phyloP scores from a whole-genome alignment of 345 rosid genomes.

The Rhizophora apiculata region DNA sequence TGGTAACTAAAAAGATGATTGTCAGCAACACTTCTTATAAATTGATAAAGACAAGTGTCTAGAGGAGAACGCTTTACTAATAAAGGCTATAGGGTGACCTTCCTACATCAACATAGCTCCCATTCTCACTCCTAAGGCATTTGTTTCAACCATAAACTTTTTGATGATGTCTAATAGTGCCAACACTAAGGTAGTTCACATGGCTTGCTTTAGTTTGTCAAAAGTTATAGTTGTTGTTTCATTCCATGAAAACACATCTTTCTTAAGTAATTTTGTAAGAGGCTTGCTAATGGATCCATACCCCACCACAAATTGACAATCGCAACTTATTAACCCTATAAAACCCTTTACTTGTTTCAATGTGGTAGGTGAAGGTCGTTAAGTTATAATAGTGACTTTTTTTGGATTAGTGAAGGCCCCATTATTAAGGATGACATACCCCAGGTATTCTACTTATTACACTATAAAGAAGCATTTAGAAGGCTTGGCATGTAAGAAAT shows the following conservation, averaged over 20 bases:
- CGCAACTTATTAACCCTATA: not conserved
- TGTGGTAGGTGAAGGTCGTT: not conserved
- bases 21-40: not conserved
- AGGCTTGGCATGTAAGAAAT: not conserved
- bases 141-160: not conserved
- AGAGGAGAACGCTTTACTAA: not conserved
- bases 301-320: fast-evolving
- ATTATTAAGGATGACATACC: not conserved
- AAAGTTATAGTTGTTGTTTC: fast-evolving
- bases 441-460: not conserved
- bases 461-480: not conserved
- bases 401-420: not conserved
- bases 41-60: not conserved
- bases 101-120: not conserved
- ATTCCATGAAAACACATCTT: no score
- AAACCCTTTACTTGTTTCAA: not conserved
- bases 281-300: not conserved
- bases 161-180: not conserved
- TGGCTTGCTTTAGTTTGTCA: not conserved
- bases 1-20: not conserved
- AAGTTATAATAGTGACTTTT: not conserved
- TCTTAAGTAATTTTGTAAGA: not conserved
- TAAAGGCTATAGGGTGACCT: not conserved
- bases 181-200: fast-evolving
- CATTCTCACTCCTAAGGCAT: not conserved